Evolutionary conservation across 805 yeast genomes (phyloP).

Genomic region (Candida quercuum): DNA sequence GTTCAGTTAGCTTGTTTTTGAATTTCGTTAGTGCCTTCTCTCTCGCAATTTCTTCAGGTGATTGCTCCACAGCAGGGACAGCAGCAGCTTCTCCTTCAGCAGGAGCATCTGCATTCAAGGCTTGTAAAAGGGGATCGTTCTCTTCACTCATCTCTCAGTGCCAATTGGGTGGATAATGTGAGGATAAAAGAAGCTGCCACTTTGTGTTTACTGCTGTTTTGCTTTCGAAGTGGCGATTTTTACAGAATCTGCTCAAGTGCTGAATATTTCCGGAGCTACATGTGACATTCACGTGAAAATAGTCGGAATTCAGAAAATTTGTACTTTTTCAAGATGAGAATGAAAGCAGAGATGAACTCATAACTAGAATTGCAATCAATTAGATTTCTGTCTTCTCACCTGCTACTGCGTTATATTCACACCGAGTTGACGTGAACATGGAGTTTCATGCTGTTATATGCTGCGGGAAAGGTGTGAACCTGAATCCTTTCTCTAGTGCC

Average conservation of each 20-base stretch:
- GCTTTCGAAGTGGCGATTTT: conserved; percentile 2
- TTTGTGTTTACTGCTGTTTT: neutral
- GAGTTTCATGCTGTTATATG: conserved; percentile 88
- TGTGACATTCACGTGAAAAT: neutral
- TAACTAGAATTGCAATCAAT: no score
- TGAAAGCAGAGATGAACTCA: no score
- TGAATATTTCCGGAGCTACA: neutral
- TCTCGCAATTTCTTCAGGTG: conserved; percentile 61
- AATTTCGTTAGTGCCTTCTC: conserved; percentile 72
- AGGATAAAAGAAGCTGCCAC: no score
- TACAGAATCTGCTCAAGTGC: neutral
- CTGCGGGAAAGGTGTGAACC: conserved; percentile 77
- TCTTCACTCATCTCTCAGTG: conserved; percentile 47
- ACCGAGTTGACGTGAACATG: conserved; percentile 52
- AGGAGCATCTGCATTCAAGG: conserved; percentile 32
- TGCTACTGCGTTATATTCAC: no score
- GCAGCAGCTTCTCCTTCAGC: conserved; percentile 13
- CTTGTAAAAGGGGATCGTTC: conserved; percentile 73
- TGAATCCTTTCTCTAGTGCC: conserved; percentile 66
- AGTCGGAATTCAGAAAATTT: neutral
- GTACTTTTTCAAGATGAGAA: no score
- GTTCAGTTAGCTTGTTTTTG: conserved; percentile 84
- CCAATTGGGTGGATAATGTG: no score
- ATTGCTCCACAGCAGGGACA: conserved; percentile 22
- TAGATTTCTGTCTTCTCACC: no score